phyloP scores from a whole-genome alignment of 2,329 filamentous ascomycete species.

The Phoma sp. region DNA sequence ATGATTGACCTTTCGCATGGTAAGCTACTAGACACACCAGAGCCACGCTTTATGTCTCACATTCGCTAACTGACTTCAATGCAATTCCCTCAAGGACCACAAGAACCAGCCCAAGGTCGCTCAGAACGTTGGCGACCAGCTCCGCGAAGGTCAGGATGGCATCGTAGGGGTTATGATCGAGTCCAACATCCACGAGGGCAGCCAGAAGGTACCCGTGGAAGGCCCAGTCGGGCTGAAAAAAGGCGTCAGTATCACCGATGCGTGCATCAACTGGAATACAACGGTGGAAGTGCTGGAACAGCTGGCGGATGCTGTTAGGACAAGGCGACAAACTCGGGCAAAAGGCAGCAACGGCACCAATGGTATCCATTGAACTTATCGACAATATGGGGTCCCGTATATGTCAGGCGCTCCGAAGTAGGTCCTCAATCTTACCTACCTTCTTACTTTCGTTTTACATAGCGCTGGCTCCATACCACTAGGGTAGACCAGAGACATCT shows the following conservation, averaged over 20 bases:
- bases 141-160: slow-evolving; percentile 81
- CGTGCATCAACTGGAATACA: slow-evolving; percentile 90
- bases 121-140: slow-evolving; percentile 78
- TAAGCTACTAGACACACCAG: slow-evolving; percentile 50
- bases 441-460: too few relatives aligned
- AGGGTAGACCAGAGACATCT: too few relatives aligned
- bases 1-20: slow-evolving; percentile 99
- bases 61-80: slow-evolving; percentile 52
- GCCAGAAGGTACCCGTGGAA: slow-evolving; percentile 79
- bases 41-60: not conserved
- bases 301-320: too few relatives aligned
- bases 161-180: slow-evolving; percentile 99
- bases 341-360: too few relatives aligned
- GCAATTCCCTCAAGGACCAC: slow-evolving; percentile 97
- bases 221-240: slow-evolving; percentile 80
- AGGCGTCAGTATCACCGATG: slow-evolving; percentile 93
- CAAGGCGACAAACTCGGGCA: too few relatives aligned
- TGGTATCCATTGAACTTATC: too few relatives aligned
- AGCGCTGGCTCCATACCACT: too few relatives aligned
- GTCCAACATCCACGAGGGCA: slow-evolving; percentile 90
- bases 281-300: slow-evolving; percentile 60
- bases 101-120: slow-evolving; percentile 96
- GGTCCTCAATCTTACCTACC: too few relatives aligned
- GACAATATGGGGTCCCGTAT: too few relatives aligned
- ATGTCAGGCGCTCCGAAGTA: too few relatives aligned